phyloP scores from a whole-genome alignment of 345 rosid species.

The Hypericum perforatum region DNA sequence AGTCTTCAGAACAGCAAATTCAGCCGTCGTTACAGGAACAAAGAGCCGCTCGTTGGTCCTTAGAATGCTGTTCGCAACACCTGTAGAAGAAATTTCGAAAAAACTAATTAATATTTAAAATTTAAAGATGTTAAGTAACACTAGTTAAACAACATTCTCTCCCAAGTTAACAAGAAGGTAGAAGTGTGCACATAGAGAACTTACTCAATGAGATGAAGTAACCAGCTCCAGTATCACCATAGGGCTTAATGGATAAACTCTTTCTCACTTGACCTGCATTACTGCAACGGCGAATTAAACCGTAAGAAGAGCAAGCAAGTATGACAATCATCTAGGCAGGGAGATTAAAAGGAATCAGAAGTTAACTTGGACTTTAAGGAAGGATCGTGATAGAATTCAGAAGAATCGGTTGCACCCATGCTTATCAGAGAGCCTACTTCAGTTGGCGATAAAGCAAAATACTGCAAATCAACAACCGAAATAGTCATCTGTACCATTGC shows the following conservation, averaged over 20 bases:
- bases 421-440: slow-evolving; percentile 84
- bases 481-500: background rate
- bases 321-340: background rate
- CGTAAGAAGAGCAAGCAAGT: background rate
- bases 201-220: slow-evolving; percentile 74
- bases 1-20: slow-evolving; percentile 80
- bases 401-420: slow-evolving; percentile 50
- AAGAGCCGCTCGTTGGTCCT: slow-evolving; percentile 46
- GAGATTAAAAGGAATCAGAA: background rate
- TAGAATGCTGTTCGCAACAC: slow-evolving; percentile 54
- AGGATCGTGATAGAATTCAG: slow-evolving; percentile 96
- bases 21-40: slow-evolving; percentile 69
- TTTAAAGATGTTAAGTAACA: background rate
- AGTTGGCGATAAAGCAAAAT: slow-evolving; percentile 77
- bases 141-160: background rate
- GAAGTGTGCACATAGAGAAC: slow-evolving; percentile 14
- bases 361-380: slow-evolving; percentile 64
- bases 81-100: slow-evolving; percentile 28
- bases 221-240: slow-evolving; percentile 41
- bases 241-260: slow-evolving; percentile 63
- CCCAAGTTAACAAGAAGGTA: background rate
- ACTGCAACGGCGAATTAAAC: slow-evolving; percentile 30
- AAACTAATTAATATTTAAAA: background rate
- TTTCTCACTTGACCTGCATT: slow-evolving; percentile 95
- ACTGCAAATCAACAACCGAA: slow-evolving; percentile 33